Conservation (phyloP, 2,329 filamentous ascomycete genomes). For the Sporothrix sp. region DNA sequence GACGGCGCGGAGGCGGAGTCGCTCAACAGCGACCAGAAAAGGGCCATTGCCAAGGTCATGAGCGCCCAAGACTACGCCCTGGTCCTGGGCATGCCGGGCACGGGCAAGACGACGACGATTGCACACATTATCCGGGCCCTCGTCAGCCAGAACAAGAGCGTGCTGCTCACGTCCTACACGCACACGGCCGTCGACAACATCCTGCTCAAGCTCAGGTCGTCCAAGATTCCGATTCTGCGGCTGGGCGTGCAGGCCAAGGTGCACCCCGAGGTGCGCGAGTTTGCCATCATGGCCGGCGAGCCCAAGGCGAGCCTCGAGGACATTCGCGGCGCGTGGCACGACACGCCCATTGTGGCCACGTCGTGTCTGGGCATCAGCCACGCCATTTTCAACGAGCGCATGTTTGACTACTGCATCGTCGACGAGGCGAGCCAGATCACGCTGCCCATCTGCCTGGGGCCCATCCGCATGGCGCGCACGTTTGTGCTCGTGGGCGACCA, state of each 20-base stretch:
- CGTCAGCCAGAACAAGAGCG: slow-evolving; percentile 80
- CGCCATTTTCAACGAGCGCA: slow-evolving; percentile 73
- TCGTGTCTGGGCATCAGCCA: slow-evolving; percentile 92
- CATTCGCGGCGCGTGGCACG: slow-evolving; percentile 73
- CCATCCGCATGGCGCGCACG: slow-evolving; percentile 82
- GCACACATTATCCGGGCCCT: slow-evolving; percentile 91
- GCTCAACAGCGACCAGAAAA: slow-evolving; percentile 79
- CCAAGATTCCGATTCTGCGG: slow-evolving; percentile 70
- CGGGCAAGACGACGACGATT: slow-evolving; percentile 96
- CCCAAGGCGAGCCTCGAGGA: slow-evolving; percentile 72
- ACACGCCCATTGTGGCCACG: slow-evolving; percentile 81
- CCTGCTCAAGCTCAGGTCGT: slow-evolving; percentile 65
- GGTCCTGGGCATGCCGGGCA: slow-evolving; percentile 97
- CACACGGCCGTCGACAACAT: slow-evolving; percentile 99
- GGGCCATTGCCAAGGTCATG: slow-evolving; percentile 90
- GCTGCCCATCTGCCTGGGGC: slow-evolving; percentile 84
- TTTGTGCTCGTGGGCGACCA: slow-evolving; percentile 97
- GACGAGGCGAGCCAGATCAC: slow-evolving; percentile 98
- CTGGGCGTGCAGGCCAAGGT: slow-evolving; percentile 78
- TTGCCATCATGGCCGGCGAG: slow-evolving; percentile 67
- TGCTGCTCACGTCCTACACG: slow-evolving; percentile 89
- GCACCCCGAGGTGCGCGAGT: slow-evolving; percentile 76
- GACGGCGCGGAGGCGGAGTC: slow-evolving; percentile 43
- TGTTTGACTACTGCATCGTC: slow-evolving; percentile 97
- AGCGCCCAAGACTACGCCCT: slow-evolving; percentile 89